Evolutionary conservation across 352 stramenopile species (phyloP).

Genomic region (Globisporangium yorkense): DNA sequence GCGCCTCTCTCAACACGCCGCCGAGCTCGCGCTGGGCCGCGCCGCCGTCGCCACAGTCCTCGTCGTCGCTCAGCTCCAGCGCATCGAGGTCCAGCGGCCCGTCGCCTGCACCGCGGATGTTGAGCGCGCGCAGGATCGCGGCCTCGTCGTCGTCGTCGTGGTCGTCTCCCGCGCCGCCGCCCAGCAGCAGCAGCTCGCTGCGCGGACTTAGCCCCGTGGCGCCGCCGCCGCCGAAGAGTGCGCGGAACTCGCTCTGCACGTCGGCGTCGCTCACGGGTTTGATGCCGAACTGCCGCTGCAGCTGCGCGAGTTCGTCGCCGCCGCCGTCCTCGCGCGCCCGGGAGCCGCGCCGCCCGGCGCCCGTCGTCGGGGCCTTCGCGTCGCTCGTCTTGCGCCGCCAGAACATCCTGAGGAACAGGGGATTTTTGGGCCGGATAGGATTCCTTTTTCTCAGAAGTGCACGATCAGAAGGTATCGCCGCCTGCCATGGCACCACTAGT

Average conservation of each 20-base stretch:
- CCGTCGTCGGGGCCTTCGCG: not conserved
- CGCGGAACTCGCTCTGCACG: slow-evolving; percentile 56
- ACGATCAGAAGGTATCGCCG: too few species aligned
- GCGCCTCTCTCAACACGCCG: slow-evolving; percentile 28
- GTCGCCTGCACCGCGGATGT: slow-evolving; percentile 18
- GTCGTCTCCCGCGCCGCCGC: slow-evolving; percentile 23
- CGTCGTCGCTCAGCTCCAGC: slow-evolving; percentile 15
- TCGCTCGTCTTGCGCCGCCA: slow-evolving; percentile 36
- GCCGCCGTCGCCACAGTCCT: slow-evolving; percentile 13
- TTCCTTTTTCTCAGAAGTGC: too few species aligned
- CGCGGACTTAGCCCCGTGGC: slow-evolving; percentile 28
- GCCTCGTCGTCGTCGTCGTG: slow-evolving; percentile 58
- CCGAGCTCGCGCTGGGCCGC: slow-evolving; percentile 28
- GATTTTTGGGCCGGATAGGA: too few species aligned
- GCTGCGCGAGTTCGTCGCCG: slow-evolving; percentile 42
- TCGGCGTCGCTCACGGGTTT: slow-evolving; percentile 60
- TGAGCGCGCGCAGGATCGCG: slow-evolving; percentile 47
- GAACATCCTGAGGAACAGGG: slow-evolving; percentile 29
- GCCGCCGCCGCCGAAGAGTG: slow-evolving; percentile 31
- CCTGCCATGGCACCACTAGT: too few species aligned
- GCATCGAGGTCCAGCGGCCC: slow-evolving; percentile 23
- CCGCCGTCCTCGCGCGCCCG: slow-evolving; percentile 1
- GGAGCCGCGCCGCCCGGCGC: not conserved
- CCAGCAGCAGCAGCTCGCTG: slow-evolving; percentile 42
- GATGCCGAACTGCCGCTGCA: slow-evolving; percentile 79